Evolutionary conservation across 2,329 filamentous ascomycete genomes (phyloP).

Genomic region (Cylindrodendrum hubeiense): DNA sequence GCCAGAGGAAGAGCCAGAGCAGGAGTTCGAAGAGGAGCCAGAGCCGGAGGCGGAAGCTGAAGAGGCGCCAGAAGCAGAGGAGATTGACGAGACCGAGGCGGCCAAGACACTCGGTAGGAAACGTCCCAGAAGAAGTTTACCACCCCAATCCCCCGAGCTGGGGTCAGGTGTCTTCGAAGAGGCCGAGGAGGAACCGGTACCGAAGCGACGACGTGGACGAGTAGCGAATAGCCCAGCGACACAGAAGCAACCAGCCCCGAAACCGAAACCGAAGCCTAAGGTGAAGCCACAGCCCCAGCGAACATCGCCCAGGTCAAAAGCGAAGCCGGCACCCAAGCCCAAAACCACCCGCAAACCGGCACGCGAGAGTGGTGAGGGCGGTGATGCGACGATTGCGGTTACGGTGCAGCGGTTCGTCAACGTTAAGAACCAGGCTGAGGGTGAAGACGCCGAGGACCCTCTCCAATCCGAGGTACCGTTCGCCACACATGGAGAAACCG

Average conservation of each 20-base stretch:
- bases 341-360: slow-evolving; percentile 36
- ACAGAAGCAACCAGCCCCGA: slow-evolving; percentile 54
- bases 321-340: slow-evolving; percentile 35
- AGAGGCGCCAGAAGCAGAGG: slow-evolving; percentile 51
- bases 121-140: slow-evolving; percentile 53
- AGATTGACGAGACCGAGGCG: slow-evolving; percentile 58
- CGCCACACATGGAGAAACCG: slow-evolving; percentile 68
- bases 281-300: slow-evolving; percentile 28
- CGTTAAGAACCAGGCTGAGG: slow-evolving; percentile 56
- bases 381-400: slow-evolving; percentile 60
- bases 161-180: slow-evolving; percentile 52
- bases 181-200: slow-evolving; percentile 45
- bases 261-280: slow-evolving; percentile 34
- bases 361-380: slow-evolving; percentile 23
- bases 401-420: slow-evolving; percentile 70
- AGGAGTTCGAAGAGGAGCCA: slow-evolving; percentile 48
- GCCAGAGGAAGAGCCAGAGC: slow-evolving; percentile 34
- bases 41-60: neutral
- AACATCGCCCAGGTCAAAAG: slow-evolving; percentile 35
- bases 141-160: slow-evolving; percentile 56
- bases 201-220: slow-evolving; percentile 54
- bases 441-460: slow-evolving; percentile 55
- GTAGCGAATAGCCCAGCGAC: slow-evolving; percentile 55
- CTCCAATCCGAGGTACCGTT: slow-evolving; percentile 66
- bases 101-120: slow-evolving; percentile 58